Evolutionary conservation across 768 basidiomycete genomes (phyloP).

Genomic region (Zangia roseola): DNA sequence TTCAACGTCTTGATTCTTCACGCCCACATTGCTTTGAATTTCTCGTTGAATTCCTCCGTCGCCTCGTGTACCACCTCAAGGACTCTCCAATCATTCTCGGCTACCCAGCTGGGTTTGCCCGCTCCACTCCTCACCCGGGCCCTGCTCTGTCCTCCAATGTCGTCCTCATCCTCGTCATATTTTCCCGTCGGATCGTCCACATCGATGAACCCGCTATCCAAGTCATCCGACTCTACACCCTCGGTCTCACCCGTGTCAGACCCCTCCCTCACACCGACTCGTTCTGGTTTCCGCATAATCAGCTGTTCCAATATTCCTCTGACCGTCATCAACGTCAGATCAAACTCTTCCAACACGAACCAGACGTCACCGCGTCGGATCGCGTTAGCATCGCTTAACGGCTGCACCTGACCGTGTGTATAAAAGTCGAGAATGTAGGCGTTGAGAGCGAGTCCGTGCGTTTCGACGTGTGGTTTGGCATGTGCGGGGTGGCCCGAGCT

Average conservation of each 20-base stretch:
- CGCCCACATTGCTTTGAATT: slow-evolving; percentile 67
- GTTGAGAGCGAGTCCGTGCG: slow-evolving; percentile 42
- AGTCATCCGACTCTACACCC: slow-evolving; percentile 5
- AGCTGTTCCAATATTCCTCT: slow-evolving; percentile 50
- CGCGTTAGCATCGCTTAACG: slow-evolving; percentile 51
- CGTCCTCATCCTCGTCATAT: slow-evolving; percentile 18
- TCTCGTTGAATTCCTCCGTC: slow-evolving; percentile 51
- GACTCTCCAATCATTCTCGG: slow-evolving; percentile 52
- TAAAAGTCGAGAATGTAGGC: slow-evolving; percentile 72
- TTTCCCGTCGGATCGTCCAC: slow-evolving; percentile 30
- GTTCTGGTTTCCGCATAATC: slow-evolving; percentile 29
- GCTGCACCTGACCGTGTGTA: slow-evolving; percentile 55
- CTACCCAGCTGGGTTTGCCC: slow-evolving; percentile 37
- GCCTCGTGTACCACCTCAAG: slow-evolving; percentile 47
- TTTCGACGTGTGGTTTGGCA: not conserved
- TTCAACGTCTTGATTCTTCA: slow-evolving; percentile 8
- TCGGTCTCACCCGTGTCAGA: slow-evolving; percentile 14
- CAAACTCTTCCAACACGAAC: slow-evolving; percentile 62
- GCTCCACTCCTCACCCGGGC: not conserved
- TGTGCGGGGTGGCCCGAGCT: not conserved
- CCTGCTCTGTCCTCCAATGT: slow-evolving; percentile 15
- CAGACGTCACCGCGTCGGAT: slow-evolving; percentile 65
- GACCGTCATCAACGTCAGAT: slow-evolving; percentile 48
- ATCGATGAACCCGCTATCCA: slow-evolving; percentile 36
- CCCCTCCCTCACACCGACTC: slow-evolving; percentile 7